Base-by-base conservation (phyloP, 192 early-diverging fungal genomes). In the Gaertneriomyces semiglobifer region DNA sequence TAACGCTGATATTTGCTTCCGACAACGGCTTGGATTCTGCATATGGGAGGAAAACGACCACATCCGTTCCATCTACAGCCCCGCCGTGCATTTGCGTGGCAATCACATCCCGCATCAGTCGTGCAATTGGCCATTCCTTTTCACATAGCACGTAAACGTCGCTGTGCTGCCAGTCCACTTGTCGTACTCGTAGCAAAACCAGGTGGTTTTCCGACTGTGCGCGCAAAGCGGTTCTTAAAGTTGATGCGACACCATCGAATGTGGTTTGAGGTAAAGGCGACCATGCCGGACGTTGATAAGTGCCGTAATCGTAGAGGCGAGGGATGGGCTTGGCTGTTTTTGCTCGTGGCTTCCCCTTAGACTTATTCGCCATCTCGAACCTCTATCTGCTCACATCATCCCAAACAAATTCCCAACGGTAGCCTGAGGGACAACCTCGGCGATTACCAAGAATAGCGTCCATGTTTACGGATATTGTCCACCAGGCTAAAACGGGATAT, bases 291-390 rank as follows among this genome's bases (percentile, higher is more conserved):
- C 45, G 57, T 5, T 42, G 40, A 47, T 52, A 61, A 52, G 66
- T 68, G 16, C 41, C 60, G 58, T 68, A 68, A 52, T 68, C 66
- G 54, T 52, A 68, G 51, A 60, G 43, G 19, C 58, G 66, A 0
- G 66, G 66, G 0, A 68, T 43, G 6, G 42, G 14, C 11, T 38
- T 18, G 7, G 47, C 12, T 6, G 56, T 46, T 60, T 61, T 61
- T 45, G 48, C 48, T 50, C 48, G 14, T 43, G 44, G 18, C 12
- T 43, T 8, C 16, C 40, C 0, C 10, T 44, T 44, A 43, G 44
- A 47, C 43, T 62, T 62, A 16, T 58, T 58, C 53, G 25, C 25
- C 25, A 33, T 33, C 25, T 33, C 25, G 25, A 33, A 33, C 25
- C 25, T 33, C 25, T 33, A 33, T 33, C 25, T 33, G 25, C 25